These are phyloP conservation scores for Gossypium ekmanianum DNA, from an alignment of 345 rosid species.

Conservation along the genomic window DNA sequence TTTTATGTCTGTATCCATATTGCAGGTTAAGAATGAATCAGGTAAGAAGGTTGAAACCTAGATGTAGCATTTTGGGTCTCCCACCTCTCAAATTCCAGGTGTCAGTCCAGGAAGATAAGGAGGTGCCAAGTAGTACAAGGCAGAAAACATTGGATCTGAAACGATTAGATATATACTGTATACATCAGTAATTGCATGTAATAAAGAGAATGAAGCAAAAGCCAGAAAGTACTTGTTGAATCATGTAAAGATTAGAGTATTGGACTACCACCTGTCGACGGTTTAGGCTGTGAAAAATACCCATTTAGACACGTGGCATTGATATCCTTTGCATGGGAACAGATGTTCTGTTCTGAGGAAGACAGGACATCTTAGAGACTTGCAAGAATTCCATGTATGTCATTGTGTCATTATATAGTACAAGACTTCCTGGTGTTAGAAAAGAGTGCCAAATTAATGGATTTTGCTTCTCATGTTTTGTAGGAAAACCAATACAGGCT, in stretches of 20 bases:
- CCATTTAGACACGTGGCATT: constrained; percentile 32
- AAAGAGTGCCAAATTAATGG: not conserved
- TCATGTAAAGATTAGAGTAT: not conserved
- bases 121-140: not conserved
- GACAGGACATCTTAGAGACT: constrained; percentile 18
- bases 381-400: constrained; percentile 3
- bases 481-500: not conserved
- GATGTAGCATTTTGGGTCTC: not conserved
- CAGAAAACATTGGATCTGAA: not conserved
- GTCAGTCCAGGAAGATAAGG: not conserved
- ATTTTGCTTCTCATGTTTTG: not conserved
- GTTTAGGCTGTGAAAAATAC: not conserved
- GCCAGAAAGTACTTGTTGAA: not conserved
- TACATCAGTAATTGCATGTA: not conserved
- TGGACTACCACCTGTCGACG: constrained; percentile 25
- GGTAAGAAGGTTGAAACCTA: too few species aligned
- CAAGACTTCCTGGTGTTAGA: not conserved
- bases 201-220: not conserved
- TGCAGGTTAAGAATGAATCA: too few species aligned
- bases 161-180: not conserved
- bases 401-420: not conserved
- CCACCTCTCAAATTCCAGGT: constrained; percentile 3
- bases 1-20: too few species aligned
- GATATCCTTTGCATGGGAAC: constrained; percentile 4
- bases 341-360: constrained; percentile 7